A percentile compares a stretch with the other conserved stretches of the same genome.
Evolutionary conservation across 331 rosid species (phyloP).

Genomic region (Acacia concinna): DNA sequence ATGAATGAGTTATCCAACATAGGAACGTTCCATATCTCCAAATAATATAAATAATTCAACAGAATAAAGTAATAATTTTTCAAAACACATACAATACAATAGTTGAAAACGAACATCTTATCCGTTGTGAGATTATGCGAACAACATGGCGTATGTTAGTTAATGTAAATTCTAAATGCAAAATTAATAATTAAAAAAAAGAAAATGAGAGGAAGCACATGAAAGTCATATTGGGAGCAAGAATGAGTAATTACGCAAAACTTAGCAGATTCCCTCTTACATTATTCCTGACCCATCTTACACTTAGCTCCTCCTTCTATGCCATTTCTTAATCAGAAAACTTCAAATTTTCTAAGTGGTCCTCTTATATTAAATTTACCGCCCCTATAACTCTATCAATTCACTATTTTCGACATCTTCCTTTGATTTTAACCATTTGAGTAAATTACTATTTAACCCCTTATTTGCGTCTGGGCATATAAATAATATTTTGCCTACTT

Average conservation of each 20-base stretch:
- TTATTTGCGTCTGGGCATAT: not conserved
- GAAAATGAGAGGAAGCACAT: not conserved
- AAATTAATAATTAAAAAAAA: not conserved
- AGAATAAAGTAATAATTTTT: slow-evolving; percentile 8
- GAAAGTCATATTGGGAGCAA: slow-evolving; percentile 49
- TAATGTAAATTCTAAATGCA: not conserved
- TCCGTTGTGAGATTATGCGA: slow-evolving; percentile 37
- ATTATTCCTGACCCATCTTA: slow-evolving; percentile 59
- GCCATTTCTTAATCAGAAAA: slow-evolving; percentile 12
- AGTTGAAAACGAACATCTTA: slow-evolving; percentile 22
- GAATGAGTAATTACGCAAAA: slow-evolving; percentile 56
- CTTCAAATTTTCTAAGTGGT: slow-evolving; percentile 62
- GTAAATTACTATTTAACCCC: not conserved
- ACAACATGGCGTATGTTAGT: slow-evolving; percentile 5
- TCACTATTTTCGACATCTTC: not conserved
- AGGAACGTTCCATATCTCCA: not conserved
- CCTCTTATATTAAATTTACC: slow-evolving; percentile 16
- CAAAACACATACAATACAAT: not conserved
- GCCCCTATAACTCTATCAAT: not conserved
- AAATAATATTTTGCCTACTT: no score
- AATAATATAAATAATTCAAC: not conserved
- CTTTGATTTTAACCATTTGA: not conserved
- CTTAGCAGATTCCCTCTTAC: slow-evolving; percentile 73
- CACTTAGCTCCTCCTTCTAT: slow-evolving; percentile 39
- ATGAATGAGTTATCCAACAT: not conserved